These are phyloP conservation scores for Pseudozyma thailandica DNA, from an alignment of 1,284 basidiomycete genomes.

Conservation along the genomic window DNA sequence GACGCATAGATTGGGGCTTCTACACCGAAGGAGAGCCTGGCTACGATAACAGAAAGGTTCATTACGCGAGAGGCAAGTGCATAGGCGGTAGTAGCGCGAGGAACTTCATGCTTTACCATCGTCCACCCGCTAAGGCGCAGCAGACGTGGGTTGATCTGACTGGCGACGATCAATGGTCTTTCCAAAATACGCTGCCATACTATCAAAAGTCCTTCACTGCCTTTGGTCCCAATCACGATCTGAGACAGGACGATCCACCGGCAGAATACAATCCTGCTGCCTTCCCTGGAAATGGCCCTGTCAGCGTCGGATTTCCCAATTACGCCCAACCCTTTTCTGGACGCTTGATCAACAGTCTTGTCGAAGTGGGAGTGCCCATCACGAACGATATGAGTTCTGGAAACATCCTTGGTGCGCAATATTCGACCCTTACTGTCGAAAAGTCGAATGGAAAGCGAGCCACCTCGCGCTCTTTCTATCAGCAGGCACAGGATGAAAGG, in stretches of 20 bases:
- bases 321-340: conserved; percentile 52
- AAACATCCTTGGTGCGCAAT: conserved; percentile 64
- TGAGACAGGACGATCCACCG: conserved; percentile 37
- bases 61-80: conserved; percentile 54
- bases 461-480: conserved; percentile 51
- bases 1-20: conserved; percentile 45
- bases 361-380: conserved; percentile 45
- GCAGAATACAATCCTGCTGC: conserved; percentile 46
- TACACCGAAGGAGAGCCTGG: conserved; percentile 46
- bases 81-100: conserved; percentile 47
- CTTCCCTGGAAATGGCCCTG: conserved; percentile 36
- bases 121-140: conserved; percentile 36
- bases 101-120: conserved; percentile 60
- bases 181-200: conserved; percentile 34
- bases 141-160: conserved; percentile 49
- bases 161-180: conserved; percentile 49
- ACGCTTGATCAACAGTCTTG: conserved; percentile 37
- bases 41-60: conserved; percentile 40
- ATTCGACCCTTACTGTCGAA: conserved; percentile 46
- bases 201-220: conserved; percentile 47
- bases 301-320: conserved; percentile 52
- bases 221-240: conserved; percentile 36
- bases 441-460: conserved; percentile 33
- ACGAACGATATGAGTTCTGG: conserved; percentile 58
- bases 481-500: conserved; percentile 22